These are phyloP conservation scores for Chloranthus sessilifolius DNA, from an alignment of 164 flowering plant species.

Conservation along the genomic window DNA sequence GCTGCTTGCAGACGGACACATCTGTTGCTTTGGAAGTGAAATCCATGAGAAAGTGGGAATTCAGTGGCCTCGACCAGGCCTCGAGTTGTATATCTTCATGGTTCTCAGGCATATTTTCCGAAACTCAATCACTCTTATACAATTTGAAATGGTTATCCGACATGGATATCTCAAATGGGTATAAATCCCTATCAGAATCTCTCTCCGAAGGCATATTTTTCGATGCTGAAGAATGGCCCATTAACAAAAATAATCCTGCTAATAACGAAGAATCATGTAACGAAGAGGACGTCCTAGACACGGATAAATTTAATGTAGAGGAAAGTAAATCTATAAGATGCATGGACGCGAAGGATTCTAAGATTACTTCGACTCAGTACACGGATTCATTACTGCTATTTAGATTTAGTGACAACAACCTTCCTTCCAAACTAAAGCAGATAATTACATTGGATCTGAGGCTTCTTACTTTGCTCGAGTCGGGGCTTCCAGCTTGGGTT, in stretches of 20 bases:
- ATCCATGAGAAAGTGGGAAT: slow-evolving; percentile 31
- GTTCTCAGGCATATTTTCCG: slow-evolving; percentile 25
- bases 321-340: not conserved
- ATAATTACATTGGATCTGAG: slow-evolving; percentile 25
- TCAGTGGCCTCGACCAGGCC: slow-evolving; percentile 20
- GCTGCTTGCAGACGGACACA: slow-evolving; percentile 26
- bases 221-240: slow-evolving; percentile 14
- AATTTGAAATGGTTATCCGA: slow-evolving; percentile 1
- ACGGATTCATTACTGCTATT: slow-evolving; percentile 19
- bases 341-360: slow-evolving; percentile 1
- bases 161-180: not conserved
- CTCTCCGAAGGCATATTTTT: slow-evolving; percentile 11
- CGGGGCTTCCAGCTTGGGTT: slow-evolving; percentile 36
- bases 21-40: slow-evolving; percentile 30
- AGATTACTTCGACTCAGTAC: slow-evolving; percentile 12
- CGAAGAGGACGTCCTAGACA: too few species aligned
- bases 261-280: not conserved
- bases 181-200: not conserved
- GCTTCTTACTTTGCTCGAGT: slow-evolving; percentile 29
- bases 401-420: slow-evolving; percentile 20
- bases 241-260: not conserved
- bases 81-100: slow-evolving; percentile 17
- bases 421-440: slow-evolving; percentile 22
- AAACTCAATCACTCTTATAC: slow-evolving; percentile 5
- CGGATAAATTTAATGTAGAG: too few species aligned